These are phyloP conservation scores for Echeveria elegans DNA, from an alignment of 164 flowering plant species.

Conservation along the genomic window DNA sequence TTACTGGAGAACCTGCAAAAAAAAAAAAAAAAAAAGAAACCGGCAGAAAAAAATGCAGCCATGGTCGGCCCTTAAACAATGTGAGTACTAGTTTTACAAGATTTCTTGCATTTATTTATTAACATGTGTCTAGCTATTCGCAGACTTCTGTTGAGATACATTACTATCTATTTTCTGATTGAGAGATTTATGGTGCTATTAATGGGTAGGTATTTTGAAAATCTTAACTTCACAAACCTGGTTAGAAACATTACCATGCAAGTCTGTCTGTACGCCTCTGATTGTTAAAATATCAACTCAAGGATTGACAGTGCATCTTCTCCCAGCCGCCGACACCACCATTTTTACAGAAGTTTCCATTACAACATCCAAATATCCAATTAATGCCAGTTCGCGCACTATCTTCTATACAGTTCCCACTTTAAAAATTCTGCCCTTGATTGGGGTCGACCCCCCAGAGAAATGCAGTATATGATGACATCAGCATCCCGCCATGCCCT, in stretches of 20 bases:
- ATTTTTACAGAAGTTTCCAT: constrained; percentile 45
- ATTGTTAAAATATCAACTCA: constrained; percentile 51
- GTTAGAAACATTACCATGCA: neutral
- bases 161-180: neutral
- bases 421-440: constrained; percentile 77
- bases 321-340: constrained; percentile 28
- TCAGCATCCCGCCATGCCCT: constrained; percentile 16
- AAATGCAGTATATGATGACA: constrained; percentile 18
- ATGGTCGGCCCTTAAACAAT: constrained; percentile 85
- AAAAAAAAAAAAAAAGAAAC: constrained; percentile 96
- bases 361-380: constrained; percentile 31
- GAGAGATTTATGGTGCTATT: neutral
- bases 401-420: constrained; percentile 43
- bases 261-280: neutral
- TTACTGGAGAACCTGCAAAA: constrained; percentile 91
- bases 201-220: neutral
- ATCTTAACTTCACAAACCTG: neutral
- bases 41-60: constrained; percentile 99
- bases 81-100: constrained; percentile 36
- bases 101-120: constrained; percentile 4
- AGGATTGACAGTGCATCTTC: constrained; percentile 41
- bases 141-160: neutral
- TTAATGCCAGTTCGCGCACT: constrained; percentile 62
- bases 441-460: constrained; percentile 46
- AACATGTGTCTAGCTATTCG: neutral